phyloP scores from a whole-genome alignment of 805 yeast species.

The Kuraishia molischiana region DNA sequence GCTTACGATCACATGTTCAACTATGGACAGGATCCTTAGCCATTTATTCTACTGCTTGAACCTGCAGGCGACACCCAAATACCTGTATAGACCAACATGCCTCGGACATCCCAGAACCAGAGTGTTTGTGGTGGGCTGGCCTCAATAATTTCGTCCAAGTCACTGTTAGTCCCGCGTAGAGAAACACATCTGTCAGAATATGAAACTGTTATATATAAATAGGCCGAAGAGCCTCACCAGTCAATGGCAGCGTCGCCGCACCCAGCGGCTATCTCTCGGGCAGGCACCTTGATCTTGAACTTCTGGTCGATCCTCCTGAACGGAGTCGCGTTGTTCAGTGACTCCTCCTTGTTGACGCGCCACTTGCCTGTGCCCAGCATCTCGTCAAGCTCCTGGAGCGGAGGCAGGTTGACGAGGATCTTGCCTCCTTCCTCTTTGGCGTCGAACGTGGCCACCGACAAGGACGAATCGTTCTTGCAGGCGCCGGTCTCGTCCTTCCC shows the following conservation, averaged over 20 bases:
- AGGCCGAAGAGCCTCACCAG: constrained; percentile 12
- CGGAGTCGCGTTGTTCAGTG: constrained; percentile 7
- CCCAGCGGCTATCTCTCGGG: constrained; percentile 8
- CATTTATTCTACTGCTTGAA: too few relatives aligned
- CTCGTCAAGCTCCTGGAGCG: constrained; percentile 21
- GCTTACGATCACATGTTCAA: too few relatives aligned
- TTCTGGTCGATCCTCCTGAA: constrained; percentile 12
- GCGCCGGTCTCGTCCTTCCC: constrained; percentile 16
- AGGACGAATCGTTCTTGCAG: constrained; percentile 18
- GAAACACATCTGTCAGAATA: too few relatives aligned
- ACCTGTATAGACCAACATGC: too few relatives aligned
- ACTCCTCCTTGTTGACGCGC: constrained; percentile 19
- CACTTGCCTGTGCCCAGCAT: constrained; percentile 23
- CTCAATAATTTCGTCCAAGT: too few relatives aligned
- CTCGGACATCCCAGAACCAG: too few relatives aligned
- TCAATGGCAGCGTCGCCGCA: constrained; percentile 7
- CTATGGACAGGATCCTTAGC: too few relatives aligned
- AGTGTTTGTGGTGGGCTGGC: too few relatives aligned
- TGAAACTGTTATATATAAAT: too few relatives aligned
- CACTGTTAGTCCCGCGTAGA: too few relatives aligned
- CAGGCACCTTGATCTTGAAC: constrained; percentile 15
- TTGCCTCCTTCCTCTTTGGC: constrained; percentile 20
- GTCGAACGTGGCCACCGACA: constrained; percentile 25
- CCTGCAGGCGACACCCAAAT: too few relatives aligned
- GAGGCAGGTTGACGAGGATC: constrained; percentile 21